Evolutionary conservation across 1,139 yeast genomes (phyloP), one percentile per base, ranked within the genome.

Genomic region (Diutina catenulata): DNA sequence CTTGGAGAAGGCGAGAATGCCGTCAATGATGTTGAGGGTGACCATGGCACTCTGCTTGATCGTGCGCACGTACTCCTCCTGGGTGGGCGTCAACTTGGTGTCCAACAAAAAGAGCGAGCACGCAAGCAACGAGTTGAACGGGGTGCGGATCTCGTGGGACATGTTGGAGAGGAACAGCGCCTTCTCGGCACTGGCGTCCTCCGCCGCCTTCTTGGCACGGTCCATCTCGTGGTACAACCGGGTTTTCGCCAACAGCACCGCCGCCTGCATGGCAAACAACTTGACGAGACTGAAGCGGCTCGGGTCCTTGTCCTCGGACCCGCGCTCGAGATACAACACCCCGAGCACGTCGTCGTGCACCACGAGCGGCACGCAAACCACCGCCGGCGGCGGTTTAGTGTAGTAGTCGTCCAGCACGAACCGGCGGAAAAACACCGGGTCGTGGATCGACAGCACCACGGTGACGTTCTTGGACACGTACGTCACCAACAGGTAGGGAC

Each of bases 71-170:
- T 72, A 72, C 43, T 72, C 76, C 26, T 61, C 52, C 46, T 73
- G 79, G 6, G 70, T 56, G 36, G 60, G 62, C 25, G 60, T 66
- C 38, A 73, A 52, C 1, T 58, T 55, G 0, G 78, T 73, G 45
- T 73, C 78, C 38, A 71, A 51, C 38, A 72, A 55, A 47, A 73
- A 72, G 4, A 71, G 63, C 2, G 78, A 69, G 50, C 77, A 73
- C 4, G 76, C 70, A 41, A 73, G 55, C 37, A 74, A 53, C 1
- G 77, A 73, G 49, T 73, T 73, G 53, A 73, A 72, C 0, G 78
- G 79, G 1, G 79, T 73, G 42, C 79, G 53, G 38, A 73, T 72
- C 48, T 73, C 79, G 49, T 73, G 76, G 1, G 75, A 69, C 78
- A 73, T 72, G 43, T 72, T 72, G n/a, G 77, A 76, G 39, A 73